Percentiles rank a stretch among this genome's conserved stretches.
Evolutionary conservation across 1,284 basidiomycete species (phyloP).

Genomic region (Naganishia cerealis): DNA sequence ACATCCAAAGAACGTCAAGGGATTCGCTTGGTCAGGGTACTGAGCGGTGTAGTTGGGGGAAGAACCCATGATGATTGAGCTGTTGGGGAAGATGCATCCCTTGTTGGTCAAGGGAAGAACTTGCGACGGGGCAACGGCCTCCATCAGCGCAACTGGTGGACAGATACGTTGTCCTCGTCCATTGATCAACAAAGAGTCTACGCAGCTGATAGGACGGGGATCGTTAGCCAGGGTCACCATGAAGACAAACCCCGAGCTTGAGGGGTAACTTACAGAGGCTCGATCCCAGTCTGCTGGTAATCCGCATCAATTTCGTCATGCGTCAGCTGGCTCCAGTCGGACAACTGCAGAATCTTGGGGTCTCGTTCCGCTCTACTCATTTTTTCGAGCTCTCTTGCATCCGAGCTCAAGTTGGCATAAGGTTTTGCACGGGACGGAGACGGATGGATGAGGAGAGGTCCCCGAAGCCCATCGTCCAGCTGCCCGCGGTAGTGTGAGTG

Average conservation of each 20-base stretch:
- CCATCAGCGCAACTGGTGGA: slow-evolving; percentile 15
- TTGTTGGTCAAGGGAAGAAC: slow-evolving; percentile 29
- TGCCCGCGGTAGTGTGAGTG: slow-evolving; percentile 31
- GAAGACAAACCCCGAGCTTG: background rate
- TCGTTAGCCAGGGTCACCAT: background rate
- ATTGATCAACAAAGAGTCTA: slow-evolving; percentile 31
- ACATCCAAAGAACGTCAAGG: slow-evolving; percentile 20
- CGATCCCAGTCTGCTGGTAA: slow-evolving; percentile 29
- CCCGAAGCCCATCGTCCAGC: slow-evolving; percentile 31
- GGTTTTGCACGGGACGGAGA: slow-evolving; percentile 16
- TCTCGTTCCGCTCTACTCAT: slow-evolving; percentile 26
- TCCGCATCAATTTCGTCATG: slow-evolving; percentile 27
- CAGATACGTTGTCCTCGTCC: slow-evolving; percentile 31
- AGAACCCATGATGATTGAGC: slow-evolving; percentile 24
- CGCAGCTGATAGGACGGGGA: slow-evolving; percentile 6
- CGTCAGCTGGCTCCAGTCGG: slow-evolving; percentile 30
- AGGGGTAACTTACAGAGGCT: slow-evolving; percentile 28
- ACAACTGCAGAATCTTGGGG: slow-evolving; percentile 25
- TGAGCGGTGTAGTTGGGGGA: slow-evolving; percentile 24
- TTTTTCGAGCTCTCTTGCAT: slow-evolving; percentile 21
- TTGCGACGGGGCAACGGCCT: slow-evolving; percentile 14
- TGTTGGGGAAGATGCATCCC: slow-evolving; percentile 30
- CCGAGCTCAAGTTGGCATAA: slow-evolving; percentile 18
- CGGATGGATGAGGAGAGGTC: slow-evolving; percentile 29
- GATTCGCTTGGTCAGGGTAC: slow-evolving; percentile 26